Conservation (phyloP, 345 rosid genomes). For the Hirschfeldia incana region DNA sequence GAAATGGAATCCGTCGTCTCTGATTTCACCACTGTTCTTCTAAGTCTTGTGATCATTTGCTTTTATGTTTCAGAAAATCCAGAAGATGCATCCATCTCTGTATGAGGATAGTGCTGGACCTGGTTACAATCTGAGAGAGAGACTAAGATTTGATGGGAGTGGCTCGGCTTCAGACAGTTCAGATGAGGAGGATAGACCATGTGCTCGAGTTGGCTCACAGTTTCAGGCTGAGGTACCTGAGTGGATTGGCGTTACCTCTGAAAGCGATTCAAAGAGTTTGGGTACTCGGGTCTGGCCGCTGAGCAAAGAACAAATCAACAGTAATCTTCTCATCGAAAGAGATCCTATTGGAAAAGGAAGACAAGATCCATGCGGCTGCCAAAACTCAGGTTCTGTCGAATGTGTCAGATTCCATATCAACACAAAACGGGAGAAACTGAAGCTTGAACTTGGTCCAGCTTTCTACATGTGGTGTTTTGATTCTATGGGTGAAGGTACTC, state of each 20-base stretch:
- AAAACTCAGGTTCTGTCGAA: conserved; percentile 54
- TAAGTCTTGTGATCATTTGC: conserved; percentile 21
- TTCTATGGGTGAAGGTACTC: conserved; percentile 72
- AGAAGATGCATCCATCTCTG: conserved; percentile 76
- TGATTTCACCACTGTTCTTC: neutral
- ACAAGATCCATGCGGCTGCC: conserved; percentile 76
- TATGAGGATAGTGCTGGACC: conserved; percentile 69
- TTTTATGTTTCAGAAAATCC: conserved; percentile 53
- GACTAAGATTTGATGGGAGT: conserved; percentile 41
- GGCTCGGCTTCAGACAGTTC: conserved; percentile 36
- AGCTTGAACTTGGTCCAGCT: conserved; percentile 68
- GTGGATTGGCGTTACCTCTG: conserved; percentile 55
- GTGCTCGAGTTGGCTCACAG: conserved; percentile 56
- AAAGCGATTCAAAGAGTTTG: conserved; percentile 72
- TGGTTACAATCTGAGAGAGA: conserved; percentile 73
- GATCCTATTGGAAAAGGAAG: conserved; percentile 92
- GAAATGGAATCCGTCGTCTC: conserved; percentile 12
- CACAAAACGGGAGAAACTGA: conserved; percentile 53
- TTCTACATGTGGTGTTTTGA: conserved; percentile 62
- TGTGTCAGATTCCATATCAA: conserved; percentile 74
- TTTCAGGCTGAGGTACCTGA: conserved; percentile 78
- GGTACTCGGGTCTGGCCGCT: conserved; percentile 79
- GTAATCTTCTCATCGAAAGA: conserved; percentile 57
- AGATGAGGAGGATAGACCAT: conserved; percentile 34
- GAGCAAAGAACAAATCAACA: conserved; percentile 32